Base-by-base conservation (phyloP, 2,329 filamentous ascomycete species). In the Domatiomyces catenatus region DNA sequence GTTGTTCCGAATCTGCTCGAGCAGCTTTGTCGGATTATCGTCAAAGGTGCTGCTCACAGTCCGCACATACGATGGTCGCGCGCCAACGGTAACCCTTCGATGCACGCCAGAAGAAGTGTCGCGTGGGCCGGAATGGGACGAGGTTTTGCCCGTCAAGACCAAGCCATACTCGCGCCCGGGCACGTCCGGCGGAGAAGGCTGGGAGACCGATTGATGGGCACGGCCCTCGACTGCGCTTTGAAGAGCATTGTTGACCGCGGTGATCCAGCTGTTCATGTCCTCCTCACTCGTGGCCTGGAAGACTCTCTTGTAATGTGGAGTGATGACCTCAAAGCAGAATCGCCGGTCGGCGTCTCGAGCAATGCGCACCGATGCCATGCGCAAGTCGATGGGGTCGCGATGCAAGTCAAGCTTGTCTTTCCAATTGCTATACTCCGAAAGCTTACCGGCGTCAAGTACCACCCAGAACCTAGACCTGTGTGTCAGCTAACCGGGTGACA, bases 401-500 rank as follows among this genome's bases (percentile, higher is more conserved):
- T 98, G 93, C 22, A 96, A 73, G 66, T 98, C 92, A 20, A 98
- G 77, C 65, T 81, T 90, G 65, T 98, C 87, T 68, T 98, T 98
- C 92, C 92, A 98, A 66, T 98, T 96, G 64, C 89, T 94, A 68
- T 98, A 98, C 64, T 98, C 92, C 1, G 90, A 95, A 15, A 98
- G 75, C 64, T 92, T 94, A 20, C 92, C 92, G 67, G 94, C 89
- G 64, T 96, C 93, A 44, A 98, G 75, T 1, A 98, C 92, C 56
- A 98, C 93, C 92, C 92, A 98, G 68, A 96, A 98, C 63, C 88
- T 93, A 60, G 10, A 22, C 32, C 15, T 5, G 32, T 12, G 32
- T 12, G 32, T 39, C 32, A 39, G 32, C 10, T 39, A 15, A 15
- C 10, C 8, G 59, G 36, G 49, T 46, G 10, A n/a, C 44, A 45